A percentile compares a stretch with the other conserved stretches of the same genome.
Conservation (phyloP, 129 eudicot species). For the Kitagawia praeruptora region DNA sequence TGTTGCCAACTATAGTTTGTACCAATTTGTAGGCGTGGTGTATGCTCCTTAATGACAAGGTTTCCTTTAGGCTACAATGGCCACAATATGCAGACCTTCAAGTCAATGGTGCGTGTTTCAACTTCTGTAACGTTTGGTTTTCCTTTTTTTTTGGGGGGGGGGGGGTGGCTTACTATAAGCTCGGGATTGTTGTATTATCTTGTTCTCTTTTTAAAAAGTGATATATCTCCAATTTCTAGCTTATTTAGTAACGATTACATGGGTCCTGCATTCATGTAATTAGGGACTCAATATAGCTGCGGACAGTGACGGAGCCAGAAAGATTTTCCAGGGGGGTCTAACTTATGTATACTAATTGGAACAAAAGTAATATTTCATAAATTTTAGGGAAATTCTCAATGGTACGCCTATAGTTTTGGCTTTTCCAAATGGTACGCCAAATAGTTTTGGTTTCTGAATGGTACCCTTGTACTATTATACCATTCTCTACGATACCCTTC, state of each 20-base stretch:
- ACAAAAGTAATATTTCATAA: too few relatives aligned
- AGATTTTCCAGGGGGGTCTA: too few relatives aligned
- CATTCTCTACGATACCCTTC: too few relatives aligned
- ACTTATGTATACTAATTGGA: too few relatives aligned
- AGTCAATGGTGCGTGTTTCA: slow-evolving; percentile 58
- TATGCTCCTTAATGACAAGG: slow-evolving; percentile 95
- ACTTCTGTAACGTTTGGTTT: background rate
- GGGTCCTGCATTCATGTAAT: background rate
- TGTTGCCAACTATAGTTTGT: slow-evolving; percentile 15
- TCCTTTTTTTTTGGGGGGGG: background rate
- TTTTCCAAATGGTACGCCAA: too few relatives aligned
- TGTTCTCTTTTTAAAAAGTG: background rate
- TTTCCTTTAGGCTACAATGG: slow-evolving; percentile 96
- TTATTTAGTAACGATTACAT: background rate
- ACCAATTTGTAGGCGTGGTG: slow-evolving; percentile 78
- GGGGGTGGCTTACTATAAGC: background rate
- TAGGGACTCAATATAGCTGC: background rate
- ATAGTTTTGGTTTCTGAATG: too few relatives aligned
- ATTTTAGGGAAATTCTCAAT: too few relatives aligned
- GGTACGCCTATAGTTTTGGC: too few relatives aligned
- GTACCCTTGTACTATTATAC: too few relatives aligned
- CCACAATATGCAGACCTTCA: slow-evolving; percentile 94
- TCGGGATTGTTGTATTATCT: background rate
- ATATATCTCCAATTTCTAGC: background rate
- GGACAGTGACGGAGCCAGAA: too few relatives aligned